Base-by-base conservation (phyloP, 768 basidiomycete genomes). In the Boletus sensibilis region DNA sequence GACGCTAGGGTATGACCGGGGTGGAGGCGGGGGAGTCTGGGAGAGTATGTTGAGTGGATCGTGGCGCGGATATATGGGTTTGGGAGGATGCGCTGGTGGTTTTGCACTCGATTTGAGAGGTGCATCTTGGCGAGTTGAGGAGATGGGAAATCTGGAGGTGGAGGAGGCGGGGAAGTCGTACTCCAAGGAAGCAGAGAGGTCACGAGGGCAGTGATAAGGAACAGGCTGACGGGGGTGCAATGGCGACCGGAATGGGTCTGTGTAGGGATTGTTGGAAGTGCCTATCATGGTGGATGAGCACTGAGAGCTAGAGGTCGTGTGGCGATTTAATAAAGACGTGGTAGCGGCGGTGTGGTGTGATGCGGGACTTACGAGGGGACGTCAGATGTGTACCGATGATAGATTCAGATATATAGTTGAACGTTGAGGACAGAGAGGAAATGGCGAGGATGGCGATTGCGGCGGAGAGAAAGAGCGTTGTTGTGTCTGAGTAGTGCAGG, bases 81-180 rank as follows among this genome's bases (percentile, higher is more conserved):
- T 39, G 2, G 66, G 71, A 37, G 68, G 65, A n/a, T 55, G 57
- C 8, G 46, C 34, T 23, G 66, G 71, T n/a, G 57, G 66, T 0
- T 52, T 27, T 29, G 68, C 66, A 5, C 52, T 62, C n/a, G 58
- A 57, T 4, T 46, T 57, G 18, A 50, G 64, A 16, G 64, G 67
- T 37, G 65, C 65, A 42, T 67, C 67, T 57, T 64, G 68, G 40
- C 79, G 79, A 44, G 74, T 44, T 47, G 74, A 72, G 27, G 77
- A 79, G 57, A 69, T 68, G 52, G 74, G 73, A 50, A 73, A 79
- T 50, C 69, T 66, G 56, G 60, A 59, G 50, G 51, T 37, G 53
- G 58, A 47, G 38, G 49, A 55, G 48, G 66, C 51, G 52, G 67
- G 59, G 51, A 68, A 71, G 41, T 60, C 67, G 56, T 54, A 54